A percentile compares a stretch with the other conserved stretches of the same genome.
These are phyloP conservation scores for Phtheirospermum japonicum DNA, from an alignment of 257 asterid species.

Conservation along the genomic window DNA sequence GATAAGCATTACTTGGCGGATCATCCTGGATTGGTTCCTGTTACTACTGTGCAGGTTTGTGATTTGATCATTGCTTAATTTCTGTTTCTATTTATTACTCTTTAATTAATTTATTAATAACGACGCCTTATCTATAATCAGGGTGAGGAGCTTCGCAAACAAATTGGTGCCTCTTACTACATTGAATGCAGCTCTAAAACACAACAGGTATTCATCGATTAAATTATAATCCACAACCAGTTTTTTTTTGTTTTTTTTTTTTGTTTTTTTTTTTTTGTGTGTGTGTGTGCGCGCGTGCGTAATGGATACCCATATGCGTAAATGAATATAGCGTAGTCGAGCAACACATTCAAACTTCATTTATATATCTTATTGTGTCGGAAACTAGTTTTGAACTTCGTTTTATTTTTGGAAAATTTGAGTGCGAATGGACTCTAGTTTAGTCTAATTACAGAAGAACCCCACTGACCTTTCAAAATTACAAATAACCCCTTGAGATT, in stretches of 20 bases:
- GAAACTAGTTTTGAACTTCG: too few species aligned
- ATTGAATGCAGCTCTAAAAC: constrained; percentile 97
- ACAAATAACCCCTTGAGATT: too few species aligned
- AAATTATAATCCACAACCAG: not conserved
- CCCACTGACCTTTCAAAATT: too few species aligned
- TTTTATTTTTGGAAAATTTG: too few species aligned
- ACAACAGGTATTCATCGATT: constrained; percentile 62
- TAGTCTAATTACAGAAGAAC: too few species aligned
- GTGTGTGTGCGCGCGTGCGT: too few species aligned
- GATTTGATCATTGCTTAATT: constrained; percentile 10
- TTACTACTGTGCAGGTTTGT: constrained; percentile 76
- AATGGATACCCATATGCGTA: too few species aligned
- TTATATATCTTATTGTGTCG: too few species aligned
- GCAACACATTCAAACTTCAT: too few species aligned
- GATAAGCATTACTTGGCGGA: constrained; percentile 84
- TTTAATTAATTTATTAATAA: constrained; percentile 4
- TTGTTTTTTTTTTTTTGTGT: too few species aligned
- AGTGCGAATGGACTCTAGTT: too few species aligned
- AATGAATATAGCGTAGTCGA: too few species aligned
- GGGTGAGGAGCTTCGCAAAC: constrained; percentile 97
- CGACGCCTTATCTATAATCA: constrained; percentile 30
- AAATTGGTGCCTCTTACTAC: constrained; percentile 79
- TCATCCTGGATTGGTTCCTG: constrained; percentile 90
- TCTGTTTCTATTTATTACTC: not conserved
- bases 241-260: not conserved